Conservation (phyloP, 2,329 filamentous ascomycete species). For the Fusarium ambrosium region DNA sequence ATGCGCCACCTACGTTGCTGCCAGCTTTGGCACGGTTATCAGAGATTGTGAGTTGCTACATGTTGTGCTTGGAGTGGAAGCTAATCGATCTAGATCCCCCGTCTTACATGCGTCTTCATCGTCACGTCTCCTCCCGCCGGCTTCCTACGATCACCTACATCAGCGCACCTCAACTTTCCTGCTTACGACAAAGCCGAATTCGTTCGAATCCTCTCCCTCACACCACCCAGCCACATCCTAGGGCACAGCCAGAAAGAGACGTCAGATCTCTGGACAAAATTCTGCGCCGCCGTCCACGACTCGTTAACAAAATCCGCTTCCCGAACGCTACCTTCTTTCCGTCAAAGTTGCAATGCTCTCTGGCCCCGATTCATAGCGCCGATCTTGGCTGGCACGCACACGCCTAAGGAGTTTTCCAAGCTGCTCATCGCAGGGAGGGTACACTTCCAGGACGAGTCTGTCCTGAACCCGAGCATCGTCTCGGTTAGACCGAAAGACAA, state of each 20-base stretch:
- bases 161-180: slow-evolving; percentile 85
- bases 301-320: slow-evolving; percentile 84
- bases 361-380: slow-evolving; percentile 90
- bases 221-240: slow-evolving; percentile 58
- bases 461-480: slow-evolving; percentile 75
- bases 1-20: slow-evolving; percentile 82
- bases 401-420: slow-evolving; percentile 85
- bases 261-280: slow-evolving; percentile 81
- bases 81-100: slow-evolving; percentile 73
- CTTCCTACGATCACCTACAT: slow-evolving; percentile 76
- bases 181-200: slow-evolving; percentile 87
- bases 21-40: slow-evolving; percentile 85
- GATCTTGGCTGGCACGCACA: slow-evolving; percentile 78
- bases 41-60: slow-evolving; percentile 73
- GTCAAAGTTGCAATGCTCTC: slow-evolving; percentile 76
- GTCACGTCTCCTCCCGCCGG: slow-evolving; percentile 78
- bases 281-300: slow-evolving; percentile 88
- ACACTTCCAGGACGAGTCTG: slow-evolving; percentile 79
- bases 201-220: slow-evolving; percentile 78
- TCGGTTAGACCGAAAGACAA: slow-evolving; percentile 44
- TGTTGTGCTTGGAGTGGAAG: background rate
- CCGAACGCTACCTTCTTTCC: slow-evolving; percentile 81
- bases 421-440: slow-evolving; percentile 79
- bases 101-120: slow-evolving; percentile 82
- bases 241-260: slow-evolving; percentile 69